A percentile compares a stretch with the other conserved stretches of the same genome.
Conservation (phyloP, 2,329 filamentous ascomycete genomes). For the Paraphaeosphaeria minitans region DNA sequence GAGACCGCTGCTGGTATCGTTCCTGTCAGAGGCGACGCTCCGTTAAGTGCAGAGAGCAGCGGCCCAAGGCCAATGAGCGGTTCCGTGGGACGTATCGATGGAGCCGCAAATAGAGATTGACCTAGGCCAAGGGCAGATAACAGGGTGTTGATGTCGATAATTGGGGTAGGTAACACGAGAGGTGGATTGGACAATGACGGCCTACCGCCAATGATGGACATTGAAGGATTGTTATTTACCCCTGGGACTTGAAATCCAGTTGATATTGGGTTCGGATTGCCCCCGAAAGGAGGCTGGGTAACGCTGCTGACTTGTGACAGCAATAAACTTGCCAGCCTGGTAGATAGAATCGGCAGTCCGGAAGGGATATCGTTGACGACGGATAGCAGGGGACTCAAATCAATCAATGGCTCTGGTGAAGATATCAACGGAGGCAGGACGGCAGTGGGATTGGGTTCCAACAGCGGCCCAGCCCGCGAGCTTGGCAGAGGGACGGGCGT, state of each 20-base stretch:
- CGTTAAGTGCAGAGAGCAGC: constrained; percentile 2
- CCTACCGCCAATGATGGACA: background rate
- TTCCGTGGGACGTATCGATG: background rate
- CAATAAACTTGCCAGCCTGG: background rate
- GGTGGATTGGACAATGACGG: background rate
- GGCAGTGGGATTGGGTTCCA: too few relatives aligned
- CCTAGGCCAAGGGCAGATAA: background rate
- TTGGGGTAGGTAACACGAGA: background rate
- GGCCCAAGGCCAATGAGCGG: constrained; percentile 1
- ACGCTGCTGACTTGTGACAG: background rate
- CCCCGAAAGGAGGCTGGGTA: background rate
- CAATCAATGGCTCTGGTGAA: background rate
- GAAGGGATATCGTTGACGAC: background rate
- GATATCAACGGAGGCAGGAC: background rate
- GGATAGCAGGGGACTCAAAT: background rate
- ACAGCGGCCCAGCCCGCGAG: background rate
- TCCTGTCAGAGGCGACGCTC: background rate
- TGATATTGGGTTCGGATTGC: background rate
- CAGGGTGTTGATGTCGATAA: background rate
- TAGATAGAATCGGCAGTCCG: background rate
- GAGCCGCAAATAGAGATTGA: background rate
- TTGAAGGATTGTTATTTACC: background rate
- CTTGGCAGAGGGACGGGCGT: background rate
- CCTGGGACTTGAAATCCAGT: background rate
- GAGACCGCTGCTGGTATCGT: background rate